Evolutionary conservation across 129 eudicot species (phyloP), one percentile per base, ranked within the genome.

Genomic region (Ambrosia trifida): DNA sequence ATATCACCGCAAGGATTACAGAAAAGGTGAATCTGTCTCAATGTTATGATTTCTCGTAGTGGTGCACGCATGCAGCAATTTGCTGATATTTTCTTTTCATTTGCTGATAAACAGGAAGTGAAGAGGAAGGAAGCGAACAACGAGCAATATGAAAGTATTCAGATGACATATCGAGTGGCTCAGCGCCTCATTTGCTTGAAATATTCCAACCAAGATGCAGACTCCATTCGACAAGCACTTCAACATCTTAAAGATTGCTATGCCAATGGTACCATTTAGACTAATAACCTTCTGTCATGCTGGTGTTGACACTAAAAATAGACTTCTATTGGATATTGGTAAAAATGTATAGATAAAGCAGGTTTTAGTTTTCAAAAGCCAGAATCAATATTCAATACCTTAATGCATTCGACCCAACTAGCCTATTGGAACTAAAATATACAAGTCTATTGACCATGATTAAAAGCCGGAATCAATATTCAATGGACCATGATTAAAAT

Each of bases 161-260:
- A 87, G 72, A 85, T 54, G 88, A 74, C 79, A 20, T 89, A 94
- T 60, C 85, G 79, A 60, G 92, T 83, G 72, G 93, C 89, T 71
- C 98, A 94, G 73, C 86, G 89, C 67, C 83, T 94, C 68, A 82
- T 87, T 68, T 94, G 98, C 85, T 83, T 89, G 83, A 94, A 89
- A 76, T 89, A 81, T 72, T 94, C 98, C 72, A 82, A 66, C 83
- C 98, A 94, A 75, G 96, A 94, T 80, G 90, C 89, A 78, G 96
- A 89, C 66, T 87, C 98, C 40, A 73, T 87, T 35, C 81, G 96
- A 49, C 88, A 85, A 76, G 96, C 98, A 62, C 71, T 93, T 66
- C 92, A 89, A 72, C 78, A 80, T 82, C 92, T 93, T 40, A 89
- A 93, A 75, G 84, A 83, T 38, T 67, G 81, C 75, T 89, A 78